A percentile compares a stretch with the other conserved stretches of the same genome.
These are phyloP conservation scores for Fonsecaea pugnacius DNA, from an alignment of 2,329 filamentous ascomycete species.

Conservation along the genomic window DNA sequence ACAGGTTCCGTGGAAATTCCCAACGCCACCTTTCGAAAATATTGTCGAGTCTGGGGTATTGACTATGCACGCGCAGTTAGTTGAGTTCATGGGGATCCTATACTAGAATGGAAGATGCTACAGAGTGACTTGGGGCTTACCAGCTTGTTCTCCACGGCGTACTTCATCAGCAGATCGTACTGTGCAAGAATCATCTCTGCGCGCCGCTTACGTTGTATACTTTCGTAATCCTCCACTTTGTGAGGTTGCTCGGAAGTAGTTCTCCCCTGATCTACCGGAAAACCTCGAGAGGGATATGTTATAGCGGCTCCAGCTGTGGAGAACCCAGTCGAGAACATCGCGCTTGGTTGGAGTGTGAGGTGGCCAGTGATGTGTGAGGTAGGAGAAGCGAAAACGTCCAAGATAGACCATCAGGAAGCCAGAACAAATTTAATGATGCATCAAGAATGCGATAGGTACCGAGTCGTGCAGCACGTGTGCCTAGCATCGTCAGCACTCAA, in stretches of 20 bases:
- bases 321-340: constrained; percentile 5
- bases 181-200: constrained; percentile 24
- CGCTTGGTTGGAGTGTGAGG: background rate
- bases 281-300: background rate
- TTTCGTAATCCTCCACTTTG: constrained; percentile 9
- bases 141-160: constrained; percentile 46
- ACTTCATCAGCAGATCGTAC: constrained; percentile 43
- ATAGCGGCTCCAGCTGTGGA: background rate
- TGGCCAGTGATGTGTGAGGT: background rate
- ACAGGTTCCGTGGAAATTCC: constrained; percentile 30
- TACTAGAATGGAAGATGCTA: background rate
- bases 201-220: constrained; percentile 21
- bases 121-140: constrained; percentile 36
- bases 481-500: background rate
- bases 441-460: background rate
- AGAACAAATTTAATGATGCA: background rate
- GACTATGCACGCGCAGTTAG: constrained; percentile 23
- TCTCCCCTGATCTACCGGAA: background rate
- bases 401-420: background rate
- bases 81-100: background rate
- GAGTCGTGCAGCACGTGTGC: background rate
- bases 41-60: constrained; percentile 34
- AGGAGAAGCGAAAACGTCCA: background rate
- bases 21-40: constrained; percentile 35
- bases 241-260: background rate